A percentile compares a stretch with the other conserved stretches of the same genome.
Conservation (phyloP, 768 basidiomycete genomes). For the Suillus ampliporus region DNA sequence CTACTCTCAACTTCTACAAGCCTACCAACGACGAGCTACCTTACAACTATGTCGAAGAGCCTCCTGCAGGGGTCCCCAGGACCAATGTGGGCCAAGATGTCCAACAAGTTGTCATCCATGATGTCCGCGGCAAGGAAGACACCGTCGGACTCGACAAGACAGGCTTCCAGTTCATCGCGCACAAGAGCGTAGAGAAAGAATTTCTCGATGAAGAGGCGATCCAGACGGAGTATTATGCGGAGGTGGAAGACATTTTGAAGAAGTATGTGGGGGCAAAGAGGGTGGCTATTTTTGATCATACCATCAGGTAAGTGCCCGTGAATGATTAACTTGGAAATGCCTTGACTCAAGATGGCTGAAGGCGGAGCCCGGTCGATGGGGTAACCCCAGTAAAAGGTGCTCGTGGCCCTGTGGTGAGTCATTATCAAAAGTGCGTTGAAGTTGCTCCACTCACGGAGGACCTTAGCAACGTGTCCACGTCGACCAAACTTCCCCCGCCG, state of each 20-base stretch:
- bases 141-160: slow-evolving; percentile 41
- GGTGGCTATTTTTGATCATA: slow-evolving; percentile 53
- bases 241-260: slow-evolving; percentile 49
- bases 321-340: not conserved
- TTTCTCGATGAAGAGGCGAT: slow-evolving; percentile 48
- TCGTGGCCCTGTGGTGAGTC: slow-evolving; percentile 43
- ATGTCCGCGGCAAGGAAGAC: slow-evolving; percentile 39
- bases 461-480: slow-evolving; percentile 47
- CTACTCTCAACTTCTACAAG: slow-evolving; percentile 44
- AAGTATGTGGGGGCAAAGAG: slow-evolving; percentile 43
- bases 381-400: not conserved
- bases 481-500: slow-evolving; percentile 48
- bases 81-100: slow-evolving; percentile 36
- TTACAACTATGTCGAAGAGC: slow-evolving; percentile 40
- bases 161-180: slow-evolving; percentile 50
- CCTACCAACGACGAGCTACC: slow-evolving; percentile 36
- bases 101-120: slow-evolving; percentile 30
- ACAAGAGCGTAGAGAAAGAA: slow-evolving; percentile 41
- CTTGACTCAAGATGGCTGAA: not conserved
- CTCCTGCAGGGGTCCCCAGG: slow-evolving; percentile 32
- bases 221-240: slow-evolving; percentile 44
- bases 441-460: not conserved
- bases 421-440: not conserved
- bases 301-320: slow-evolving; percentile 38
- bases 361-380: not conserved